Base-by-base conservation (phyloP, 352 stramenopile species). In the Thraustotheca clavata region DNA sequence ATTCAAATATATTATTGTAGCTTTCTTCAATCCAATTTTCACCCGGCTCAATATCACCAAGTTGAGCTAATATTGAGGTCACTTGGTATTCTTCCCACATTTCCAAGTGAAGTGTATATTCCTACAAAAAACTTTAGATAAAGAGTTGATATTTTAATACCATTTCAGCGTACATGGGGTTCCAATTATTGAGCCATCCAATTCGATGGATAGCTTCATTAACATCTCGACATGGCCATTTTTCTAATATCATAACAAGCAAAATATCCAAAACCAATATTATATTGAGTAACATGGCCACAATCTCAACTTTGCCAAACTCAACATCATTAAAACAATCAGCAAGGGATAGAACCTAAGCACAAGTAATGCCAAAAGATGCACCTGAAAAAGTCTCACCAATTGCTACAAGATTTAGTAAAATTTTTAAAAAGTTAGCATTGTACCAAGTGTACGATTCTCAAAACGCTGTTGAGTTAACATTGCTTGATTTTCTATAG, bases 21-120 rank as follows among this genome's bases (percentile, higher is more conserved):
- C 26, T 32, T 47, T 69, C 52, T 34, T 66, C 62, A 48, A 69
- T 57, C 62, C 62, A 69, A 57, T 69, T 69, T 59, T 65, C 54
- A 22, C 62, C 62, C 16, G 62, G 62, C 34, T 69, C 62, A 16
- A 49, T 54, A 57, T 67, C 48, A 12, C 52, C 62, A 20, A 69
- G 43, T 2, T 57, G 38, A 24, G 59, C 62, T 5, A 69, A 36
- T 11, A 66, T 62, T 2, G 27, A 14, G 5, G 62, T 50, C 29
- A 69, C 60, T 66, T 69, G 38, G 12, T 48, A 31, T 0, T 69
- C 62, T 54, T 69, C 62, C 38, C 35, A 59, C 16, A 69, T 39
- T 18, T 41, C 60, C 52, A 69, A 54, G 24, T 66, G 50, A 16
- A 69, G 39, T 18, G 29, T 61, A 32, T 69, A 69, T 8, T 67